Conservation (phyloP, 108 stramenopile genomes). For the Bacterosira constricta region DNA sequence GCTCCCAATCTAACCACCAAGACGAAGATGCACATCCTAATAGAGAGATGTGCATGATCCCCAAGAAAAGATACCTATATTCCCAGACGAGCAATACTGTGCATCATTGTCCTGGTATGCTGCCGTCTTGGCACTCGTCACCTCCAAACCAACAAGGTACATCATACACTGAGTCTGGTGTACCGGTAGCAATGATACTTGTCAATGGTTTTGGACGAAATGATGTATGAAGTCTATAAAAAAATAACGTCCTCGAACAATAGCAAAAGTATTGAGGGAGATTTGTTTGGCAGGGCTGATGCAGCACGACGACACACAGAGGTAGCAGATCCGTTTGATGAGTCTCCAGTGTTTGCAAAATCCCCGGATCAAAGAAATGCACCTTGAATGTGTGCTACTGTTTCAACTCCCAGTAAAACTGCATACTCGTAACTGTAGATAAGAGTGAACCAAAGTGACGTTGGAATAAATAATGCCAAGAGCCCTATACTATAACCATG, state of each 20-base stretch:
- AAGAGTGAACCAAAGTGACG: too few relatives aligned
- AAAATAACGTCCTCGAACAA: conserved; percentile 16
- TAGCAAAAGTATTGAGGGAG: conserved; percentile 61
- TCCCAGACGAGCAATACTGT: conserved; percentile 2
- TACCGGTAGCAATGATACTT: conserved; percentile 48
- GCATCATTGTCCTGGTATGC: neutral
- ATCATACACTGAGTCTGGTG: conserved; percentile 35
- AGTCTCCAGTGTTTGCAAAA: conserved; percentile 51
- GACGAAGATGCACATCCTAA: neutral
- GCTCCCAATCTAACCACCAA: neutral
- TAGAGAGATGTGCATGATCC: conserved; percentile 18
- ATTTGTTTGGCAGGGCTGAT: conserved; percentile 71
- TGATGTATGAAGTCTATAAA: too few relatives aligned
- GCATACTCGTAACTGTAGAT: too few relatives aligned
- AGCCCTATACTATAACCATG: too few relatives aligned
- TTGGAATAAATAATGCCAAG: too few relatives aligned
- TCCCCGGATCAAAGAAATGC: conserved; percentile 70
- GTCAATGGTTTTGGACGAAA: conserved; percentile 36
- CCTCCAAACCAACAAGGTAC: neutral
- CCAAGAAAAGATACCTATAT: conserved; percentile 34
- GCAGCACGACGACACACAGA: conserved; percentile 58
- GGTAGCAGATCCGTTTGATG: conserved; percentile 58
- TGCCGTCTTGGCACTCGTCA: neutral
- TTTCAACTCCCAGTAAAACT: too few relatives aligned
- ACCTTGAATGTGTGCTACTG: too few relatives aligned